Base-by-base conservation (phyloP, 2,329 filamentous ascomycete species). In the Fusarium cyanostomum region DNA sequence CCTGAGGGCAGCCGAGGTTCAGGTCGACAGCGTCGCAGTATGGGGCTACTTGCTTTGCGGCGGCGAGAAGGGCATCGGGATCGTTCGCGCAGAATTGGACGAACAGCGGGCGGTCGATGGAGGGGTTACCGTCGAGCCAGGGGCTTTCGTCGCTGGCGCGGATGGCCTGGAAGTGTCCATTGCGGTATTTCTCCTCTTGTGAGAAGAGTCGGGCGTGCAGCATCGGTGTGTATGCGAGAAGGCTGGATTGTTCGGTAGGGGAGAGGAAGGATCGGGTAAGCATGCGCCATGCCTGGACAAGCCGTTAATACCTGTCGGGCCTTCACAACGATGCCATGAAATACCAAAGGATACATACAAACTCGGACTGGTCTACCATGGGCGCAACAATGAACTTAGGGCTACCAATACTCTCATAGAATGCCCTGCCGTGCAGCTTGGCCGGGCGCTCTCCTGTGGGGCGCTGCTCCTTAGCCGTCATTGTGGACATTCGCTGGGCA, bases 361-460 rank as follows among this genome's bases (percentile, higher is more conserved):
- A 97, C 81, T 99, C 95, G 28, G 93, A 97, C 77, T 97, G 92
- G 73, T 99, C 94, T 18, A 99, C 95, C 95, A 99, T 99, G 31
- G 95, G 95, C 30, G 95, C 95, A 52, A 99, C 85, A 27, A 99
- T 87, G 66, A 91, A 89, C 78, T 92, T 97, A 2, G 95, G 95
- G 59, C 90, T 94, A 18, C 95, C 95, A 61, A 99, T 90, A 73
- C 92, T 96, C 80, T 97, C 89, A 73, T 98, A 99, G 75, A 99
- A 98, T 11, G 91, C 91, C 56, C 95, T 84, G 1, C 95, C 95
- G 69, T 91, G 87, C 18, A 96, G 80, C 75, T 94, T 96, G 52
- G 72, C 61, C 6, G 68, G 62, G 26, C 65, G 59, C 15, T 69
- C 65, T 28, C 63, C 56, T 9, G 62, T 59, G 43, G 59, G 49